Conservation (phyloP, 352 stramenopile genomes). For the Saprolegnia parasitica region DNA sequence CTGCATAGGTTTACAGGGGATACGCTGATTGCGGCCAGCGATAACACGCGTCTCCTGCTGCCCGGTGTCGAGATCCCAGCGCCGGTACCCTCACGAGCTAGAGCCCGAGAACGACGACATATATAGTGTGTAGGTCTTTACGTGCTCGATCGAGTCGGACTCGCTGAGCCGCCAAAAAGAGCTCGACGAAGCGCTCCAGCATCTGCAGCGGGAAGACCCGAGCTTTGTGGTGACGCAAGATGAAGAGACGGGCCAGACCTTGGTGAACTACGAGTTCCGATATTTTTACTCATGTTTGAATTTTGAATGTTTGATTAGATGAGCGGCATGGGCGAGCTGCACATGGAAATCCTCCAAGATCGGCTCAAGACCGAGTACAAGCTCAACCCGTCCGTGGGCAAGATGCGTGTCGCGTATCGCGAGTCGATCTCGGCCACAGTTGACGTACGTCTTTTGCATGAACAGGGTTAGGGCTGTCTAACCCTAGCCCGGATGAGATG, state of each 20-base stretch:
- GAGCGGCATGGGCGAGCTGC: slow-evolving; percentile 87
- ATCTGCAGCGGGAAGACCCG: slow-evolving; percentile 80
- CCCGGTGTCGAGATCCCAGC: slow-evolving; percentile 66
- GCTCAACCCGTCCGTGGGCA: slow-evolving; percentile 74
- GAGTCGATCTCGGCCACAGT: slow-evolving; percentile 65
- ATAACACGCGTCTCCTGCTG: slow-evolving; percentile 42
- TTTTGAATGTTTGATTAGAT: slow-evolving; percentile 6
- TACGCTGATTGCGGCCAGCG: slow-evolving; percentile 84
- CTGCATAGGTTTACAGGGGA: slow-evolving; percentile 75
- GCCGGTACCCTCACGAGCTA: slow-evolving; percentile 39
- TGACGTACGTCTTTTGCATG: no score
- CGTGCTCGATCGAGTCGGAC: slow-evolving; percentile 86
- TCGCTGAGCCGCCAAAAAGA: slow-evolving; percentile 80
- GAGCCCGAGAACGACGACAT: no score
- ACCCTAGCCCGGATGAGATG: no score
- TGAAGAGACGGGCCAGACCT: slow-evolving; percentile 23
- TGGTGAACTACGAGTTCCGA: slow-evolving; percentile 34
- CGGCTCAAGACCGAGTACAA: slow-evolving; percentile 86
- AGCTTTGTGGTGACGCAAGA: slow-evolving; percentile 51
- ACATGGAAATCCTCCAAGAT: slow-evolving; percentile 92
- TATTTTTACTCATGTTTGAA: slow-evolving; percentile 47
- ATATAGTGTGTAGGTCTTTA: slow-evolving; percentile 63
- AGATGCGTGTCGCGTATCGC: slow-evolving; percentile 87
- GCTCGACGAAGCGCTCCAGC: slow-evolving; percentile 75
- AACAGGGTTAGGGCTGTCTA: no score